These are phyloP conservation scores for Cutaneotrichosporon cutaneum DNA, from an alignment of 1,284 basidiomycete species.

Conservation along the genomic window DNA sequence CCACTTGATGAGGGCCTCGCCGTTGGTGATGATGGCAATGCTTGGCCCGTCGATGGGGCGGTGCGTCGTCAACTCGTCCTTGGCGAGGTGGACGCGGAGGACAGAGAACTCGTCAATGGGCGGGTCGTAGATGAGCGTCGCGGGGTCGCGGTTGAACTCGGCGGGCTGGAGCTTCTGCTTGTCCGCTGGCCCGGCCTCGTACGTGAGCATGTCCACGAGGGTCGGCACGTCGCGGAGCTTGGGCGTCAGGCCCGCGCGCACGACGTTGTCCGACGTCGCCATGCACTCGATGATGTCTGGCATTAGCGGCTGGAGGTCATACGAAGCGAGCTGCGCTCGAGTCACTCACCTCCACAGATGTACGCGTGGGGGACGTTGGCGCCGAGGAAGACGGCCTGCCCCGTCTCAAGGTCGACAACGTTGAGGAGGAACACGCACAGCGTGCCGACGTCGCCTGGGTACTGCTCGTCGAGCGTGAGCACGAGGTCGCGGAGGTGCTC, in stretches of 20 bases:
- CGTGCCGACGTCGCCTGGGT: slow-evolving; percentile 88
- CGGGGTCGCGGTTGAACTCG: slow-evolving; percentile 53
- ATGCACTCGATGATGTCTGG: slow-evolving; percentile 95
- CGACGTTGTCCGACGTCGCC: slow-evolving; percentile 98
- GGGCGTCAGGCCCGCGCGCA: slow-evolving; percentile 95
- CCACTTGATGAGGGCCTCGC: slow-evolving; percentile 58
- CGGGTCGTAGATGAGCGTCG: slow-evolving; percentile 75
- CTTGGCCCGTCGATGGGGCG: slow-evolving; percentile 79
- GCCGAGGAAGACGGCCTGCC: slow-evolving; percentile 90
- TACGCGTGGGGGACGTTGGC: slow-evolving; percentile 98
- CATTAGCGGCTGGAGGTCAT: background rate
- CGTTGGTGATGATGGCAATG: slow-evolving; percentile 73
- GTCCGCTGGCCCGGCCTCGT: slow-evolving; percentile 66
- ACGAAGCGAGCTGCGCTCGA: background rate
- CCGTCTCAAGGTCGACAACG: slow-evolving; percentile 72
- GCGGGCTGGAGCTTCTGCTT: slow-evolving; percentile 68
- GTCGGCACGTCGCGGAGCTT: slow-evolving; percentile 92
- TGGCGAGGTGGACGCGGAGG: slow-evolving; percentile 61
- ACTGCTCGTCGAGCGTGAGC: slow-evolving; percentile 72
- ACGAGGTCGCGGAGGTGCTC: slow-evolving; percentile 67
- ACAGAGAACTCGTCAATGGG: slow-evolving; percentile 94
- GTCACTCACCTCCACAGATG: slow-evolving; percentile 75
- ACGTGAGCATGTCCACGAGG: slow-evolving; percentile 84
- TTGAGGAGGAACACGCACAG: slow-evolving; percentile 93
- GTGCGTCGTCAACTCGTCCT: slow-evolving; percentile 49